Percentiles rank a stretch among this genome's conserved stretches.
Conservation (phyloP, 208 protist species). For the Tritrichomonas musculus region DNA sequence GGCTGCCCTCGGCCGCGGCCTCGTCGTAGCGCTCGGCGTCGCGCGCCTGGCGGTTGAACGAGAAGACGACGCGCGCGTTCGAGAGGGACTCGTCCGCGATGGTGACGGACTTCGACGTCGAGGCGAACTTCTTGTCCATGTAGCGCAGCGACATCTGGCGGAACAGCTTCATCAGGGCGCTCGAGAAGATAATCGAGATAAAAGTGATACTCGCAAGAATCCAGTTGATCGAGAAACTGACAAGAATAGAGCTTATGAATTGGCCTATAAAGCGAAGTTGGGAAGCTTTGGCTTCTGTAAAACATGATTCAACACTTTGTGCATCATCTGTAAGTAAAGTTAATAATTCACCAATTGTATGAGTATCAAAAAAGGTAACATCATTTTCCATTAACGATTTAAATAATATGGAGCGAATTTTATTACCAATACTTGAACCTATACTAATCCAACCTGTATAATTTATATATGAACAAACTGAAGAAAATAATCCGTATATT, state of each 20-base stretch:
- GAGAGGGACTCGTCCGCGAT: neutral
- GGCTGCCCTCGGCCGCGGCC: too few species aligned
- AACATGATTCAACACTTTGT: neutral
- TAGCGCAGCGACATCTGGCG: neutral
- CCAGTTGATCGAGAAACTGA: neutral
- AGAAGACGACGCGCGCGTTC: neutral
- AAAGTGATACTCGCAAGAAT: neutral
- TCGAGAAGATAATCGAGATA: neutral
- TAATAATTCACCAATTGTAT: neutral
- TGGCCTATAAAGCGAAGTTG: neutral
- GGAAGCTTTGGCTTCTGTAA: neutral
- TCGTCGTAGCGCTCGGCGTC: neutral
- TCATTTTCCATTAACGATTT: neutral
- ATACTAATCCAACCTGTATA: neutral
- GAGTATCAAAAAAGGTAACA: neutral
- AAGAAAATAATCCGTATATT: too few species aligned
- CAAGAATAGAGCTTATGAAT: neutral
- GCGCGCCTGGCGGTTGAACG: neutral
- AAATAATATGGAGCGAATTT: neutral
- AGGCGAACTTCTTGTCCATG: neutral
- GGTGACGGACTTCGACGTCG: neutral
- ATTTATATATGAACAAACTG: too few species aligned
- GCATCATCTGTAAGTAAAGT: neutral
- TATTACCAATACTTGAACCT: neutral
- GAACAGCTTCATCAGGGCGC: neutral